Evolutionary conservation across 2,329 filamentous ascomycete genomes (phyloP).

Genomic region (Penicillium concentricum): DNA sequence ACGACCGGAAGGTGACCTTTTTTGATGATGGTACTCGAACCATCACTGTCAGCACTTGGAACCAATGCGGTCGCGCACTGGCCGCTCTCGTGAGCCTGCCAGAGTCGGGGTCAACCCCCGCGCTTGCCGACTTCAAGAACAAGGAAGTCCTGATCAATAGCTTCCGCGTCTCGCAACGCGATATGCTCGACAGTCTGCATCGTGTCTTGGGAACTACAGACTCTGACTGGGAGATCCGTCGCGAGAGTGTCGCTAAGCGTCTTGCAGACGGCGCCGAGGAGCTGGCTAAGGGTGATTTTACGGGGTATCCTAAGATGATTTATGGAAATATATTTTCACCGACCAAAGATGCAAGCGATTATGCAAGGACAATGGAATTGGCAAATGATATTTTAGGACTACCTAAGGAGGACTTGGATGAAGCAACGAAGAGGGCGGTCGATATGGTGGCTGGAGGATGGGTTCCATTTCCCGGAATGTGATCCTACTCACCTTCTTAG

Average conservation of each 20-base stretch:
- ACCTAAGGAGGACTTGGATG: conserved; percentile 14
- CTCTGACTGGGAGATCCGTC: conserved; percentile 53
- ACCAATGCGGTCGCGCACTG: conserved; percentile 54
- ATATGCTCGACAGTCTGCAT: conserved; percentile 61
- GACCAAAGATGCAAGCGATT: conserved; percentile 7
- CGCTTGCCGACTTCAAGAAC: conserved; percentile 36
- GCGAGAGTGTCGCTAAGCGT: conserved; percentile 11
- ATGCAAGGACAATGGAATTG: conserved; percentile 1
- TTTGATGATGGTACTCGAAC: conserved; percentile 57
- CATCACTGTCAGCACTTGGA: conserved; percentile 61
- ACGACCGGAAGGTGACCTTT: conserved; percentile 42
- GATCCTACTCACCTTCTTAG: neutral
- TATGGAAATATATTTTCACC: conserved; percentile 9
- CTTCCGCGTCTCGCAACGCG: conserved; percentile 59
- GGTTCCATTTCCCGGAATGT: conserved; percentile 8
- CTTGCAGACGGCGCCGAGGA: conserved; percentile 12
- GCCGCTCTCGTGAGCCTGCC: conserved; percentile 51
- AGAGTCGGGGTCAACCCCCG: conserved; percentile 40
- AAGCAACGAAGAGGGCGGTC: conserved; percentile 15
- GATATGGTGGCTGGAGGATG: conserved; percentile 17
- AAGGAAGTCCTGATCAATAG: conserved; percentile 52
- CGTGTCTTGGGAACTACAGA: conserved; percentile 57
- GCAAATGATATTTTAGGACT: conserved; percentile 10
- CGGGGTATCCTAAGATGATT: conserved; percentile 9
- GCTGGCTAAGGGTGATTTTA: conserved; percentile 1